Percentiles rank a stretch among this genome's conserved stretches.
These are phyloP conservation scores for Craspedostauros australis DNA, from an alignment of 108 stramenopile genomes.

Conservation along the genomic window DNA sequence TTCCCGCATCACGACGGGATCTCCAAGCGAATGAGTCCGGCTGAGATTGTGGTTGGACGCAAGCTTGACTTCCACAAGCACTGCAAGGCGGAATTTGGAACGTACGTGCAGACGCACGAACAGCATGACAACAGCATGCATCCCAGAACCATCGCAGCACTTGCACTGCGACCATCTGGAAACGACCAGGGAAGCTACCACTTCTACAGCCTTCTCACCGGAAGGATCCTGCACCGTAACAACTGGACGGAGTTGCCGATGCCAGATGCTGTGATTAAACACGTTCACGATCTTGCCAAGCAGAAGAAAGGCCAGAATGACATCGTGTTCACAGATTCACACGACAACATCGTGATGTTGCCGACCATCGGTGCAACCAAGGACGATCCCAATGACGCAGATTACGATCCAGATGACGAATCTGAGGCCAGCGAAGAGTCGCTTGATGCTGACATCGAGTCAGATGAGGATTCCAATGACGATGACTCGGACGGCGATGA, in stretches of 20 bases:
- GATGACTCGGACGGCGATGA: too few species aligned
- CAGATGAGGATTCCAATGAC: background rate
- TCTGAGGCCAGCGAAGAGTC: background rate
- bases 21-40: constrained; percentile 16
- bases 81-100: constrained; percentile 21
- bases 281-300: constrained; percentile 12
- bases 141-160: background rate
- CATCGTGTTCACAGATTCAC: background rate
- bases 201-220: constrained; percentile 9
- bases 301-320: too few species aligned
- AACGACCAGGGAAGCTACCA: constrained; percentile 8
- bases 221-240: constrained; percentile 6
- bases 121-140: constrained; percentile 18
- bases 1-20: constrained; percentile 18
- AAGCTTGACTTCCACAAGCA: constrained; percentile 18
- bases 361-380: background rate
- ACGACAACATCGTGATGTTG: background rate
- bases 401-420: too few species aligned
- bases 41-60: constrained; percentile 12
- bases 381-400: too few species aligned
- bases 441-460: background rate
- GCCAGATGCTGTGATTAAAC: constrained; percentile 23
- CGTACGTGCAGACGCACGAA: constrained; percentile 34
- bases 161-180: too few species aligned
- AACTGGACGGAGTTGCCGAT: constrained; percentile 19